Evolutionary conservation across 345 rosid species (phyloP).

Genomic region (Eucalyptus sideroxylon): DNA sequence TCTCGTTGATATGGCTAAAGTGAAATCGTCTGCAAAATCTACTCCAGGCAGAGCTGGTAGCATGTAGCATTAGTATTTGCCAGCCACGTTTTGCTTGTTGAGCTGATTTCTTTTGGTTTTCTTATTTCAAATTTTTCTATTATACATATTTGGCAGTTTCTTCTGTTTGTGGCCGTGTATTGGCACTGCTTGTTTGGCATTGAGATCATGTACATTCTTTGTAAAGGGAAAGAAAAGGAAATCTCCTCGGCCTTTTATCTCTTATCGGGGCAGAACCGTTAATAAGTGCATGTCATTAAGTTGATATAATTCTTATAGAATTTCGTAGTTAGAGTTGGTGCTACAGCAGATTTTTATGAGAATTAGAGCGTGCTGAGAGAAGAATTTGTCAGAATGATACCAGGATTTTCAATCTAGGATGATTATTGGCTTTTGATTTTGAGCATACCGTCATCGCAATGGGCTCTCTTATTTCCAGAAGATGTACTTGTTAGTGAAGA

Average conservation of each 20-base stretch:
- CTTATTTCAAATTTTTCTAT: not conserved
- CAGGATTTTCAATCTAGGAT: not conserved
- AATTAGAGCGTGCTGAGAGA: not conserved
- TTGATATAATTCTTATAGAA: not conserved
- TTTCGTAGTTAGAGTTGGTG: not conserved
- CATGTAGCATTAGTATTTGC: conserved; percentile 31
- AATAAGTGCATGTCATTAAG: not conserved
- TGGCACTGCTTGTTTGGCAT: conserved; percentile 20
- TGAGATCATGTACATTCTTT: conserved; percentile 38
- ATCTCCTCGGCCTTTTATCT: not conserved
- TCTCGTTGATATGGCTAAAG: conserved; percentile 82
- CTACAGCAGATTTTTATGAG: not conserved
- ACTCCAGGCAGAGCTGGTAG: conserved; percentile 71
- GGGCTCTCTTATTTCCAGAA: not conserved
- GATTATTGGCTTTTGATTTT: not conserved
- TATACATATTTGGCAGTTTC: conserved; percentile 5
- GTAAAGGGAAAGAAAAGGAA: conserved; percentile 19
- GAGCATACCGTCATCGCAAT: not conserved
- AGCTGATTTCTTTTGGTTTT: not conserved
- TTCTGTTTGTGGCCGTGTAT: not conserved
- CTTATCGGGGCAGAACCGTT: not conserved
- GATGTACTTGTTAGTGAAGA: not conserved
- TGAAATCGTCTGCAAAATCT: conserved; percentile 50
- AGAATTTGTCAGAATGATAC: not conserved
- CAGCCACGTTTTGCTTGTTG: not conserved